A percentile compares a stretch with the other conserved stretches of the same genome.
Conservation (phyloP, 441 rosid species). For the Adansonia grandidieri region DNA sequence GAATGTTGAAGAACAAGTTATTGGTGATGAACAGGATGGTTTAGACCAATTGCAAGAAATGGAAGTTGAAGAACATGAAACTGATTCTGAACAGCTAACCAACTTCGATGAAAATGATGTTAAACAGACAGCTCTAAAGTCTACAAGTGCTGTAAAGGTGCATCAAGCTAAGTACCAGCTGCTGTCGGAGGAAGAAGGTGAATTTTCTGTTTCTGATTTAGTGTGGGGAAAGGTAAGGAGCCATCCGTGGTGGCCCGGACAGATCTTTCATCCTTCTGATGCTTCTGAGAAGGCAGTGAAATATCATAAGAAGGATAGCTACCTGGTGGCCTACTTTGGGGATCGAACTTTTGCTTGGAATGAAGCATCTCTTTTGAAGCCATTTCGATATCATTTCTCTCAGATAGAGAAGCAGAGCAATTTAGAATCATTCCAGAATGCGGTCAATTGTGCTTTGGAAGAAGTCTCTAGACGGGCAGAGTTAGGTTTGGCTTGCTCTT, state of each 20-base stretch:
- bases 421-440: constrained; percentile 47
- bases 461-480: constrained; percentile 50
- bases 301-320: constrained; percentile 47
- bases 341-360: constrained; percentile 61
- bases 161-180: constrained; percentile 50
- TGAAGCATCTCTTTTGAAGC: constrained; percentile 47
- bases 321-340: constrained; percentile 57
- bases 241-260: constrained; percentile 69
- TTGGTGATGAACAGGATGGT: constrained; percentile 42
- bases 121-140: constrained; percentile 29
- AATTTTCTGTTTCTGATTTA: constrained; percentile 43
- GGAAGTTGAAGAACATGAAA: constrained; percentile 46
- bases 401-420: constrained; percentile 49
- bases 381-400: constrained; percentile 45
- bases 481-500: constrained; percentile 49
- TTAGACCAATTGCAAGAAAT: constrained; percentile 38
- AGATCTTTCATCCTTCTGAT: constrained; percentile 52
- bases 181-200: constrained; percentile 43
- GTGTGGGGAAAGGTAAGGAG: constrained; percentile 62
- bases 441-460: constrained; percentile 52
- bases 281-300: constrained; percentile 51
- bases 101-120: constrained; percentile 33
- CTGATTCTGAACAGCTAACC: constrained; percentile 33
- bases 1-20: constrained; percentile 41
- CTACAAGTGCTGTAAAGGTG: constrained; percentile 29